A percentile compares a stretch with the other conserved stretches of the same genome.
Conservation (phyloP, 441 rosid genomes). For the Iberis amara region DNA sequence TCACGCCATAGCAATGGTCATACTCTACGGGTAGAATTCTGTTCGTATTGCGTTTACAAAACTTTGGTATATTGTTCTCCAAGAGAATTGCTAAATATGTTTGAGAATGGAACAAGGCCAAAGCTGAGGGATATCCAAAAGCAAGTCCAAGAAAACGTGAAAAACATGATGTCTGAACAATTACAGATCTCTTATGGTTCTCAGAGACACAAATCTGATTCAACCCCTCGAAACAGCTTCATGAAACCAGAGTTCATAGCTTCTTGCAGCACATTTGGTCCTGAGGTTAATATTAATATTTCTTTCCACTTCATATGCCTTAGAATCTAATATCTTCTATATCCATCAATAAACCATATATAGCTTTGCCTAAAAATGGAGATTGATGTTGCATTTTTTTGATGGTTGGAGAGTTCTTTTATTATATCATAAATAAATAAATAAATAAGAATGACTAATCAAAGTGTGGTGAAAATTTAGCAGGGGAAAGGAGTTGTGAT, state of each 20-base stretch:
- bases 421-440: too few species aligned
- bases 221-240: slow-evolving; percentile 28
- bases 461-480: slow-evolving; percentile 8
- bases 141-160: slow-evolving; percentile 70
- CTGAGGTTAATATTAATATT: slow-evolving; percentile 41
- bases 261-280: slow-evolving; percentile 79
- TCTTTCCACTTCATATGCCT: not conserved
- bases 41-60: not conserved
- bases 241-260: slow-evolving; percentile 62
- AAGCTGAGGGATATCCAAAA: slow-evolving; percentile 61
- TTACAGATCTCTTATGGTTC: slow-evolving; percentile 44
- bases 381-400: too few species aligned
- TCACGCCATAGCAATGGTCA: slow-evolving; percentile 79
- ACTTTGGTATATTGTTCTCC: not conserved
- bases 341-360: slow-evolving; percentile 5
- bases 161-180: slow-evolving; percentile 69
- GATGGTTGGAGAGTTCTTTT: too few species aligned
- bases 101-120: slow-evolving; percentile 39
- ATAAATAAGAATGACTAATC: too few species aligned
- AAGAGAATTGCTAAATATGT: slow-evolving; percentile 17
- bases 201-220: slow-evolving; percentile 27
- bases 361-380: not conserved
- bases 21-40: slow-evolving; percentile 61
- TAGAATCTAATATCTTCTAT: not conserved
- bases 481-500: slow-evolving; percentile 73